Percentiles rank a stretch among this genome's conserved stretches.
phyloP scores from a whole-genome alignment of 2,329 filamentous ascomycete species.

The Aspergillus pseudonomiae region DNA sequence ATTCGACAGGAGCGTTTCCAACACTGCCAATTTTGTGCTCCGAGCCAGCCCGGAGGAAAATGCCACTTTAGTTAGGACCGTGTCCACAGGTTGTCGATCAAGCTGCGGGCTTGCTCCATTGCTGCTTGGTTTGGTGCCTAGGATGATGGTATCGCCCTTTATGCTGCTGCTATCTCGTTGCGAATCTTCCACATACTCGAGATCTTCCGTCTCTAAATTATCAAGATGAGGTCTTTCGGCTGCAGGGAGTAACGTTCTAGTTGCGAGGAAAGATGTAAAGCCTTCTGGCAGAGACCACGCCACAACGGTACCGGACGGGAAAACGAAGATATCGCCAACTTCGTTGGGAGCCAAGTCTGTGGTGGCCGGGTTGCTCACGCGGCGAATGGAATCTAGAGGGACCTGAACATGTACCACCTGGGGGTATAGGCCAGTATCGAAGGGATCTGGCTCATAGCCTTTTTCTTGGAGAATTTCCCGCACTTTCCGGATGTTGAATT shows the following conservation, averaged over 20 bases:
- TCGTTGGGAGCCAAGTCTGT: conserved; percentile 46
- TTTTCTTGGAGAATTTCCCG: conserved; percentile 59
- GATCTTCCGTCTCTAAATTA: conserved; percentile 80
- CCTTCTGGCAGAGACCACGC: conserved; percentile 84
- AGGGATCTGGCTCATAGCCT: conserved; percentile 66
- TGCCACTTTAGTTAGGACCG: conserved; percentile 87
- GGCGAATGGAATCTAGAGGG: conserved; percentile 49
- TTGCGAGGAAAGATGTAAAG: conserved; percentile 70
- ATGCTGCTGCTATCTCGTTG: conserved; percentile 74
- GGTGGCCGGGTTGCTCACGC: conserved; percentile 45
- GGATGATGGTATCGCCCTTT: conserved; percentile 82
- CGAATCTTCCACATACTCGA: conserved; percentile 81
- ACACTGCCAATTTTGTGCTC: conserved; percentile 88
- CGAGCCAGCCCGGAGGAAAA: conserved; percentile 93
- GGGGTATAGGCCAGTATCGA: conserved; percentile 63
- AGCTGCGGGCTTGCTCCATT: conserved; percentile 25
- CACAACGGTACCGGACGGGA: conserved; percentile 90
- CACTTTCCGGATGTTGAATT: conserved; percentile 64
- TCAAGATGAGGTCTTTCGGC: conserved; percentile 73
- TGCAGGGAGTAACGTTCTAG: conserved; percentile 72
- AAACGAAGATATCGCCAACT: conserved; percentile 88
- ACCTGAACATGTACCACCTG: conserved; percentile 66
- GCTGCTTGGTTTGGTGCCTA: conserved; percentile 69
- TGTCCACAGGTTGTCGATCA: conserved; percentile 52
- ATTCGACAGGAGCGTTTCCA: conserved; percentile 77